A percentile compares a stretch with the other conserved stretches of the same genome.
Conservation (phyloP, 2,329 filamentous ascomycete species). For the Onygenales sp. region DNA sequence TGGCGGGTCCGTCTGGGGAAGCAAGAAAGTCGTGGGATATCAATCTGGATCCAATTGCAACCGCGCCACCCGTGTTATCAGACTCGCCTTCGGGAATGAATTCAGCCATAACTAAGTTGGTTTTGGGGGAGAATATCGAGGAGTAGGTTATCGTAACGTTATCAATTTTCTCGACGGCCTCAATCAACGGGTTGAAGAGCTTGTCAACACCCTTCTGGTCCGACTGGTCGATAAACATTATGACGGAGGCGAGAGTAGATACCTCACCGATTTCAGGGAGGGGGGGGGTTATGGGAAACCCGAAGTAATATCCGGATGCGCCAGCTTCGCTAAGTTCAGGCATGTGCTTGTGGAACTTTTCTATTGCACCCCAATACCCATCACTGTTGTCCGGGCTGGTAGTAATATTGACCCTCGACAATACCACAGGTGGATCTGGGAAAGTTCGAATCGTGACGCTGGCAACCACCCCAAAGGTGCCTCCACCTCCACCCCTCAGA, state of each 20-base stretch:
- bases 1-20: constrained; percentile 14
- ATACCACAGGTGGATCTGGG: constrained; percentile 25
- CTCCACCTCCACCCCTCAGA: constrained; percentile 48
- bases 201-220: constrained; percentile 12
- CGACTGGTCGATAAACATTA: constrained; percentile 19
- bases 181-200: constrained; percentile 13
- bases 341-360: constrained; percentile 28
- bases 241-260: constrained; percentile 5
- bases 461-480: constrained; percentile 49
- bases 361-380: constrained; percentile 16
- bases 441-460: constrained; percentile 42
- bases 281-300: constrained; percentile 21
- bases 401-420: constrained; percentile 16
- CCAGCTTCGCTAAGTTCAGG: constrained; percentile 39
- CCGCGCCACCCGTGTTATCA: constrained; percentile 16
- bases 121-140: constrained; percentile 14
- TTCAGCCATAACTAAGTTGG: constrained; percentile 11
- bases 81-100: constrained; percentile 12
- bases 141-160: constrained; percentile 12
- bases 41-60: constrained; percentile 22
- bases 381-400: constrained; percentile 8
- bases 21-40: constrained; percentile 23
- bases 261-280: constrained; percentile 20
- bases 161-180: constrained; percentile 10
- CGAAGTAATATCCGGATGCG: constrained; percentile 28